Conservation (phyloP, 2,329 filamentous ascomycete genomes). For the Xylaria multiplex region DNA sequence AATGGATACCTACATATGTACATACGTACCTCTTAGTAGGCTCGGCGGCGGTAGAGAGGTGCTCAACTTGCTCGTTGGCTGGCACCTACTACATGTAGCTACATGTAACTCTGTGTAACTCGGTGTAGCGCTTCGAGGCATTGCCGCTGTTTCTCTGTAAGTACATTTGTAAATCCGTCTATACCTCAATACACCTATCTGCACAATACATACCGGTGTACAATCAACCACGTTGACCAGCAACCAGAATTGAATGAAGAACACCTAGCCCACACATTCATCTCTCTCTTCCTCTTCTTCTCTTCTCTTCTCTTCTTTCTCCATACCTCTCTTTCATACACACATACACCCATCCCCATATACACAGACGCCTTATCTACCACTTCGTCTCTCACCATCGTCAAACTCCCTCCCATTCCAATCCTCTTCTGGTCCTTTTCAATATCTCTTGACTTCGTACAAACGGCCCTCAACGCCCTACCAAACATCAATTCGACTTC, state of each 20-base stretch:
- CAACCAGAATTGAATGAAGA: slow-evolving; percentile 22
- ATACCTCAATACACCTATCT: neutral
- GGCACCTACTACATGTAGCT: neutral
- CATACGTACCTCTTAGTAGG: too few relatives aligned
- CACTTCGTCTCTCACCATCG: slow-evolving; percentile 1
- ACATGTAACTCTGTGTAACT: neutral
- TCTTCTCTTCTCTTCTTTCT: slow-evolving; percentile 3
- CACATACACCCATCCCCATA: neutral
- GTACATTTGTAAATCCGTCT: neutral
- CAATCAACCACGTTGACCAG: slow-evolving; percentile 24
- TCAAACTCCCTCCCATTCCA: slow-evolving; percentile 6
- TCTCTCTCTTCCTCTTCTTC: slow-evolving; percentile 1
- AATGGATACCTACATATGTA: too few relatives aligned
- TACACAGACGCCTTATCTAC: neutral
- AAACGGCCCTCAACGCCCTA: slow-evolving; percentile 20
- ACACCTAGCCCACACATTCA: slow-evolving; percentile 26
- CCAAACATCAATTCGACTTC: slow-evolving; percentile 28
- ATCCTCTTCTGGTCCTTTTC: neutral
- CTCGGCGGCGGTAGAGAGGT: slow-evolving; percentile 1
- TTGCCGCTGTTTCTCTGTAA: neutral
- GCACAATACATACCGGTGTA: neutral
- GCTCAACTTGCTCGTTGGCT: neutral
- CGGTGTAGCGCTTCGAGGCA: neutral
- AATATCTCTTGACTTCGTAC: slow-evolving; percentile 17
- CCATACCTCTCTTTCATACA: neutral